A percentile compares a stretch with the other conserved stretches of the same genome.
phyloP scores from a whole-genome alignment of 2,329 filamentous ascomycete genomes.

The Fusarium coffeatum region DNA sequence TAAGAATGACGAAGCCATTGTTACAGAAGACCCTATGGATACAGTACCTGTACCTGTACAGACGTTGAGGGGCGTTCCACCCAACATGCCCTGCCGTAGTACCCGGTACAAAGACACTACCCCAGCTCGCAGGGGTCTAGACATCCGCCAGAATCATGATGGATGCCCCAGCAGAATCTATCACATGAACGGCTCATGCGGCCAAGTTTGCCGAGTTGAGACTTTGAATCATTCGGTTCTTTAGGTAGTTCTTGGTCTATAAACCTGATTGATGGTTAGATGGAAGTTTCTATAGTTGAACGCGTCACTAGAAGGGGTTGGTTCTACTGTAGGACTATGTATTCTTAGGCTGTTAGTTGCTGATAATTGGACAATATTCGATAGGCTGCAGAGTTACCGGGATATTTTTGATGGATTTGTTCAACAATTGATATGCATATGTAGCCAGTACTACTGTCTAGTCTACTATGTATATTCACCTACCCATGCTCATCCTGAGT shows the following conservation, averaged over 20 bases:
- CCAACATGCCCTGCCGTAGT: conserved; percentile 31
- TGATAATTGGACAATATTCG: conserved; percentile 13
- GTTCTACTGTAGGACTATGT: background rate
- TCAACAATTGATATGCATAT: conserved; percentile 11
- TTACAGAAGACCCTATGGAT: conserved; percentile 6
- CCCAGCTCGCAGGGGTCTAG: conserved; percentile 35
- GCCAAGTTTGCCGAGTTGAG: conserved; percentile 29
- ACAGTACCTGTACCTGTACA: background rate
- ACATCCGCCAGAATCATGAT: conserved; percentile 27
- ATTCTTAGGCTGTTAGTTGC: conserved; percentile 1
- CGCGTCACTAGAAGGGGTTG: conserved; percentile 20
- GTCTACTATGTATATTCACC: background rate
- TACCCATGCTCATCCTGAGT: background rate
- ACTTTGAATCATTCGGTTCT: conserved; percentile 21
- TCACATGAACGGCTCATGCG: conserved; percentile 35
- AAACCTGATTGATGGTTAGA: background rate
- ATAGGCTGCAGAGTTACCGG: conserved; percentile 16
- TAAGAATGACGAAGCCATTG: conserved; percentile 37
- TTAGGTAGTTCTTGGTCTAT: background rate
- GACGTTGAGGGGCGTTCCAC: conserved; percentile 27
- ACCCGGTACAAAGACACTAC: conserved; percentile 33
- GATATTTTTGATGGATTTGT: conserved; percentile 9
- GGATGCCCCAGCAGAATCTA: conserved; percentile 37
- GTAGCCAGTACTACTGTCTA: background rate
- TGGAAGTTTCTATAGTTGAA: background rate